Conservation (phyloP, 1,284 basidiomycete species). For the Ustilago tritici region DNA sequence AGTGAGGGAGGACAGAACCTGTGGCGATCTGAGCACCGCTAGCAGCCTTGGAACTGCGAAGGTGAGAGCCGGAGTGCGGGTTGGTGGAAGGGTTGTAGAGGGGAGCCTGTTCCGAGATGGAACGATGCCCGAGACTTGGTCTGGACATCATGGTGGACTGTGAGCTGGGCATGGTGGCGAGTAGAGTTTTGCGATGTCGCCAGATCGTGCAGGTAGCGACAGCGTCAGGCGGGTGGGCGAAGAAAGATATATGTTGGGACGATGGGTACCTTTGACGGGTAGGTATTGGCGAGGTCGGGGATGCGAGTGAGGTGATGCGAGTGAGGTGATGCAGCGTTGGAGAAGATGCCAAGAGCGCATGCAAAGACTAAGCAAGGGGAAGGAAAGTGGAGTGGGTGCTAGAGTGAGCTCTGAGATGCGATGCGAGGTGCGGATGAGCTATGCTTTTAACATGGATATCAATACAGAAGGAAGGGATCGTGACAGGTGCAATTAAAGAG, state of each 20-base stretch:
- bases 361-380: background rate
- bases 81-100: constrained; percentile 33
- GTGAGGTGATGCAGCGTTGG: background rate
- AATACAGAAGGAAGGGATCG: background rate
- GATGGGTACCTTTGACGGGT: background rate
- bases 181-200: background rate
- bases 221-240: background rate
- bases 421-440: constrained; percentile 19
- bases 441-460: constrained; percentile 19
- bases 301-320: background rate
- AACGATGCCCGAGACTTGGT: constrained; percentile 39
- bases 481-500: background rate
- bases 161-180: constrained; percentile 16
- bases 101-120: constrained; percentile 46
- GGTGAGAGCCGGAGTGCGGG: constrained; percentile 28
- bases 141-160: constrained; percentile 21
- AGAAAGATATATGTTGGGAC: background rate
- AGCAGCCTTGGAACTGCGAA: constrained; percentile 30
- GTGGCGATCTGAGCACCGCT: constrained; percentile 28
- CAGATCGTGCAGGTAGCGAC: constrained; percentile 5
- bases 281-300: background rate
- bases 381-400: constrained; percentile 3
- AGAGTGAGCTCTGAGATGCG: constrained; percentile 12
- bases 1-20: constrained; percentile 38
- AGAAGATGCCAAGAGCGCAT: constrained; percentile 4